Conservation (phyloP, 2,329 filamentous ascomycete species). For the Talaromyces sp. region DNA sequence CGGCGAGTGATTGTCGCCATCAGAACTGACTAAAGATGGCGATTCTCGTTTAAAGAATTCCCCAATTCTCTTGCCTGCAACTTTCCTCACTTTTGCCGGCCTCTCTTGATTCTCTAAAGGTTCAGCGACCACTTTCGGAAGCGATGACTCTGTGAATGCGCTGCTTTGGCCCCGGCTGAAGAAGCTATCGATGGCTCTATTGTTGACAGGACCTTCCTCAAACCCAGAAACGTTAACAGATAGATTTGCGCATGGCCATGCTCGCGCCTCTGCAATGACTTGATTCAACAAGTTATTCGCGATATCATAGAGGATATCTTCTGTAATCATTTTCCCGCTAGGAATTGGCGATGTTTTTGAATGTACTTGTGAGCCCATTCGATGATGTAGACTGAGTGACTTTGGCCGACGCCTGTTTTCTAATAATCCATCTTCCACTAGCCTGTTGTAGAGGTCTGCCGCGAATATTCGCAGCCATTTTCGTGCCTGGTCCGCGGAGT, state of each 20-base stretch:
- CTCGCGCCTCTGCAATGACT: slow-evolving; percentile 67
- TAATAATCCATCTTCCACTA: slow-evolving; percentile 84
- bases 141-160: slow-evolving; percentile 41
- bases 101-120: slow-evolving; percentile 13
- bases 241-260: slow-evolving; percentile 89
- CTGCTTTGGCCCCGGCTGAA: slow-evolving; percentile 61
- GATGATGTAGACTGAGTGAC: slow-evolving; percentile 78
- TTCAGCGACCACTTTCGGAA: slow-evolving; percentile 17
- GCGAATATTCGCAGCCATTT: slow-evolving; percentile 88
- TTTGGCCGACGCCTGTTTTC: slow-evolving; percentile 83
- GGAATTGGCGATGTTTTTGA: slow-evolving; percentile 75
- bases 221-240: slow-evolving; percentile 87
- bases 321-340: slow-evolving; percentile 66
- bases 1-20: not conserved
- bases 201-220: slow-evolving; percentile 77
- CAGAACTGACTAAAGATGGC: not conserved
- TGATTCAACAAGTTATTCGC: slow-evolving; percentile 72
- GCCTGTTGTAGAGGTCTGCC: slow-evolving; percentile 81
- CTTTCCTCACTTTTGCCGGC: slow-evolving; percentile 42
- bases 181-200: slow-evolving; percentile 80
- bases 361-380: slow-evolving; percentile 65
- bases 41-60: slow-evolving; percentile 51
- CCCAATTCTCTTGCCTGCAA: slow-evolving; percentile 50
- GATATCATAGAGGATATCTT: slow-evolving; percentile 66
- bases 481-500: slow-evolving; percentile 67